phyloP scores from a whole-genome alignment of 768 basidiomycete genomes.

The Neoboletus magnificus region DNA sequence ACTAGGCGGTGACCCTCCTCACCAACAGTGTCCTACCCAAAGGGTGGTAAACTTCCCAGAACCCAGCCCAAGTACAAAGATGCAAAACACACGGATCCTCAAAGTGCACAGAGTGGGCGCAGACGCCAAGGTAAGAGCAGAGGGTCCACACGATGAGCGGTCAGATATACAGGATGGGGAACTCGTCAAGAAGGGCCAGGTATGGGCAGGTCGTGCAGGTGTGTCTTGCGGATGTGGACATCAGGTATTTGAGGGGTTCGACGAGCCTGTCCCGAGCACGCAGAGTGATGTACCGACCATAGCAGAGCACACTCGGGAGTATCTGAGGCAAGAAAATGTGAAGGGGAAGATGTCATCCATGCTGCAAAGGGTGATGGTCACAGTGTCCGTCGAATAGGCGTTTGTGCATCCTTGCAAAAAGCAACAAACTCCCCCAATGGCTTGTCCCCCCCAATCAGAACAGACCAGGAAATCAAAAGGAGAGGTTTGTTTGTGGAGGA shows the following conservation, averaged over 20 bases:
- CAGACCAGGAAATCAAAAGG: no score
- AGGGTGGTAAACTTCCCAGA: conserved; percentile 20
- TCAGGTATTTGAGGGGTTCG: conserved; percentile 25
- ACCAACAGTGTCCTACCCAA: conserved; percentile 21
- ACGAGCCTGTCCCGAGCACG: conserved; percentile 19
- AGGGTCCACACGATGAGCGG: conserved; percentile 20
- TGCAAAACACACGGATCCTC: conserved; percentile 22
- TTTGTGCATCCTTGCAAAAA: no score
- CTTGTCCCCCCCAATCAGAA: no score
- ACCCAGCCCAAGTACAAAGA: conserved; percentile 16
- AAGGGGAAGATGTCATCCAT: conserved; percentile 19
- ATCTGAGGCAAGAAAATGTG: conserved; percentile 19
- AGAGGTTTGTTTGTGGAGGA: no score
- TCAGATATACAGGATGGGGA: conserved; percentile 14
- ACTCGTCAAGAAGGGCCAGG: no score
- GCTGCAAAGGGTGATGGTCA: conserved; percentile 36
- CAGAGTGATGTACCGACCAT: conserved; percentile 15
- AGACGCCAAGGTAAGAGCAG: conserved; percentile 22
- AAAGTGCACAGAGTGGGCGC: conserved; percentile 19
- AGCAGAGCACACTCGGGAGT: conserved; percentile 19
- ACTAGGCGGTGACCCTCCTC: conserved; percentile 22
- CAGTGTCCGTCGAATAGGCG: not conserved
- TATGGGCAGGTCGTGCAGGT: conserved; percentile 22
- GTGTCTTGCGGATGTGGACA: not conserved
- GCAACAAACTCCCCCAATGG: no score